phyloP scores from a whole-genome alignment of 768 basidiomycete species.

The Termitomyces sp. region DNA sequence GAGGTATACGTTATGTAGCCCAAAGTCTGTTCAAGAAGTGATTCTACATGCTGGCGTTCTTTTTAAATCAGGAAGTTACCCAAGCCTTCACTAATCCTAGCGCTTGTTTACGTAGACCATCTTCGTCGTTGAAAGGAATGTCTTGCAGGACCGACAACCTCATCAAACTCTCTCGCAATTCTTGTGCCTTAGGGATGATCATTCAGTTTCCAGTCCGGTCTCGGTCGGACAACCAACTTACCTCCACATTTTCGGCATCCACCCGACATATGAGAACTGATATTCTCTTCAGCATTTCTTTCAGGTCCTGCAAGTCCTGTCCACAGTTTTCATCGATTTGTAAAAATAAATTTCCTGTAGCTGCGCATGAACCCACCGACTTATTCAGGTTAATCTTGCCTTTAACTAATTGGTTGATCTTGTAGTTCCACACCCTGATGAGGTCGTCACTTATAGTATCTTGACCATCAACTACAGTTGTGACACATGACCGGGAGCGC shows the following conservation, averaged over 20 bases:
- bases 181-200: background rate
- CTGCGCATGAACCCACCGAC: background rate
- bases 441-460: background rate
- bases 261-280: background rate
- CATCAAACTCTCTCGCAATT: constrained; percentile 4
- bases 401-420: constrained; percentile 7
- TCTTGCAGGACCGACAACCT: constrained; percentile 6
- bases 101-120: constrained; percentile 4
- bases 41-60: background rate
- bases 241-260: constrained; percentile 1
- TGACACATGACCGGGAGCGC: background rate
- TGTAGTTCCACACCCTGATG: constrained; percentile 1
- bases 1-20: background rate
- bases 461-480: background rate
- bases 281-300: constrained; percentile 4
- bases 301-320: constrained; percentile 3
- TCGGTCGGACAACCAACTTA: background rate
- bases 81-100: background rate
- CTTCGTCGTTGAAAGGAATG: constrained; percentile 11
- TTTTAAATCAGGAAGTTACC: background rate
- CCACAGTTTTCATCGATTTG: background rate
- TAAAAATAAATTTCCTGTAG: background rate
- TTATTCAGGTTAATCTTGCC: constrained; percentile 1
- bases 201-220: background rate
- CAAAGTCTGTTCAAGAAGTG: background rate